Base-by-base conservation (phyloP, 176 grass and related monocot species). In the Hyparrhenia diplandra region DNA sequence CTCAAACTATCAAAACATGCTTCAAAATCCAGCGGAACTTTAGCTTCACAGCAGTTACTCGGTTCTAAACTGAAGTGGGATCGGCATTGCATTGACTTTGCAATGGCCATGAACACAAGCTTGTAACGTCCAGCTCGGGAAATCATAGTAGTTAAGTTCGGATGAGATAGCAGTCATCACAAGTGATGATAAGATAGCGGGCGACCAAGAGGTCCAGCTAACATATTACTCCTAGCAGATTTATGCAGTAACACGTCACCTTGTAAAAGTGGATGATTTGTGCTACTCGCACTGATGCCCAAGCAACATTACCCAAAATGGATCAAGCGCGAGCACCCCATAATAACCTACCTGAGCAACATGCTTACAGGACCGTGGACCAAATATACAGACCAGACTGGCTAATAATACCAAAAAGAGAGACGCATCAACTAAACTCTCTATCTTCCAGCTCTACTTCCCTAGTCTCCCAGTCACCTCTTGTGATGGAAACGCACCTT, bases 401-500 rank as follows among this genome's bases (percentile, higher is more conserved):
- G 17, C 54, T 59, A 47, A 71, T 81, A 37, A 13, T 57, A 75
- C 16, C 63, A 28, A 10, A n/a, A 5, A n/a, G 60, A 67, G 14
- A 30, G n/a, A n/a, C 5, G 37, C 37, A 24, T 74, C 69, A 9
- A 49, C 31, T 35, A 67, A 72, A 32, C 73, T n/a, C 39, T 40
- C 25, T n/a, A 42, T 3, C 70, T 23, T 73, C 65, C n/a, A 49
- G 18, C 47, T 80, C 40, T 27, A 70, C 29, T 66, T 43, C 16
- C 49, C 23, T 16, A 58, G 41, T 52, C 45, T 52, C 75, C 70
- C 59, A 49, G 16, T 92, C 75, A 92, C 78, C 92, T 94, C 86
- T 98, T 98, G 83, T 98, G 92, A 87, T 89, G 92, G 84, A 98
- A 98, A 39, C 72, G 87, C 68, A 98, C 95, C 70, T 98, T 98